phyloP scores from a whole-genome alignment of 2,329 filamentous ascomycete species.

The Xylariaceae sp. region DNA sequence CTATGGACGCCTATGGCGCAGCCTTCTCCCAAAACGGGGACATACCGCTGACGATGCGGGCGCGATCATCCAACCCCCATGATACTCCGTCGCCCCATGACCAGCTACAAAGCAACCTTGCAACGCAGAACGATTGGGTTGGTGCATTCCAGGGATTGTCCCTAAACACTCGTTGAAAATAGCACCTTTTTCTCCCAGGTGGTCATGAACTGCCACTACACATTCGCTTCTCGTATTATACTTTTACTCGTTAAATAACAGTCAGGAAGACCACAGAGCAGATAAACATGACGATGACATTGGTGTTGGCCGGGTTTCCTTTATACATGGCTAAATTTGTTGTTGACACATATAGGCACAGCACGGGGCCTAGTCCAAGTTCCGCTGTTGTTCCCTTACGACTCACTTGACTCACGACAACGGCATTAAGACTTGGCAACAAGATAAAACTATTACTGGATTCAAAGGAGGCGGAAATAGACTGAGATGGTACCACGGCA shows the following conservation, averaged over 20 bases:
- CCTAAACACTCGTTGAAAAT: constrained; percentile 53
- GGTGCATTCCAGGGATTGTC: constrained; percentile 65
- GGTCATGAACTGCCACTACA: constrained; percentile 10
- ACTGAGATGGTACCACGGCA: constrained; percentile 29
- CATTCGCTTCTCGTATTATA: constrained; percentile 32
- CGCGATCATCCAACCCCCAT: constrained; percentile 34
- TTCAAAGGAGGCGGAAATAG: constrained; percentile 30
- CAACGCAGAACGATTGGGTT: constrained; percentile 54
- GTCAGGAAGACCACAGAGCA: constrained; percentile 19
- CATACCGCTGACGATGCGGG: constrained; percentile 44
- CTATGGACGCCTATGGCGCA: constrained; percentile 39
- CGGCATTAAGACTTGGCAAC: constrained; percentile 29
- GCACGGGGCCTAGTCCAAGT: constrained; percentile 22
- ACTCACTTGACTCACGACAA: constrained; percentile 31
- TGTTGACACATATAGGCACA: constrained; percentile 21
- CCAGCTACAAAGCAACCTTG: constrained; percentile 32
- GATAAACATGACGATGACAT: constrained; percentile 26
- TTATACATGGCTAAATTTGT: constrained; percentile 26
- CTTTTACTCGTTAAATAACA: constrained; percentile 23
- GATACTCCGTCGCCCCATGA: constrained; percentile 32
- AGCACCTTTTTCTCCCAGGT: constrained; percentile 1
- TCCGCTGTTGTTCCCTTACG: constrained; percentile 20
- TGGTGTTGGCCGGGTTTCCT: constrained; percentile 27
- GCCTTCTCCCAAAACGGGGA: constrained; percentile 38
- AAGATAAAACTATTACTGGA: constrained; percentile 31